Percentiles rank a stretch among this genome's conserved stretches.
These are phyloP conservation scores for Trypanosoma melophagium DNA, from an alignment of 208 protist species.

Conservation along the genomic window DNA sequence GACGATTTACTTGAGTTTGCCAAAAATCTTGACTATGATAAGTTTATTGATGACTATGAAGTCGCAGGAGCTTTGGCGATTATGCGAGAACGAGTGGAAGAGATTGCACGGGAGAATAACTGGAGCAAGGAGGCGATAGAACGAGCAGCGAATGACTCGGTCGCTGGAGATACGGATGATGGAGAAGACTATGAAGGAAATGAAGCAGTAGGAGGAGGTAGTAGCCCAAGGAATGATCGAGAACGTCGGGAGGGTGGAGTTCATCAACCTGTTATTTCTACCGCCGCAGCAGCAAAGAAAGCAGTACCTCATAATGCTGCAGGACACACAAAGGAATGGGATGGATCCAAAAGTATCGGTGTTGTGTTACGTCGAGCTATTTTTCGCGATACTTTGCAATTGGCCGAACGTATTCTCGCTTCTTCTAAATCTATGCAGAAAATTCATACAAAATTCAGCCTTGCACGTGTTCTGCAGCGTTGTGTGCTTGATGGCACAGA, in stretches of 20 bases:
- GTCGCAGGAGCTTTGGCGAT: slow-evolving; percentile 84
- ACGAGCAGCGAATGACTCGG: slow-evolving; percentile 34
- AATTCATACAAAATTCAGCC: slow-evolving; percentile 84
- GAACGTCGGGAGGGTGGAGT: background rate
- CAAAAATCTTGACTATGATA: slow-evolving; percentile 85
- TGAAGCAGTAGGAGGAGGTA: slow-evolving; percentile 12
- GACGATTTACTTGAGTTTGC: slow-evolving; percentile 86
- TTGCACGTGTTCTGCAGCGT: slow-evolving; percentile 78
- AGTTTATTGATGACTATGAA: slow-evolving; percentile 89
- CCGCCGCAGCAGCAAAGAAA: slow-evolving; percentile 4
- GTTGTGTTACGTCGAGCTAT: slow-evolving; percentile 72
- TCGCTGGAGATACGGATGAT: slow-evolving; percentile 48
- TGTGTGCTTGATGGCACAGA: slow-evolving; percentile 62
- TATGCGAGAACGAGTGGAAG: slow-evolving; percentile 88
- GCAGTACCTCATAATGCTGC: slow-evolving; percentile 37
- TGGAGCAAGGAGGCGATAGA: slow-evolving; percentile 69
- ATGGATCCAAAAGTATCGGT: slow-evolving; percentile 36
- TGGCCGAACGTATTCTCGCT: slow-evolving; percentile 86
- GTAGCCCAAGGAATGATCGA: slow-evolving; percentile 12
- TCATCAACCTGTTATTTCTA: background rate
- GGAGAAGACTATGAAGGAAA: slow-evolving; percentile 27
- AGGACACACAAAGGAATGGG: slow-evolving; percentile 48
- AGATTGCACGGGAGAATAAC: slow-evolving; percentile 78
- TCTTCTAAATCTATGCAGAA: slow-evolving; percentile 80
- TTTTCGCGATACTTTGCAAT: slow-evolving; percentile 63